Percentiles rank a stretch among this genome's conserved stretches.
These are phyloP conservation scores for Macrophomina pseudophaseolina DNA, from an alignment of 2,329 filamentous ascomycete species.

Conservation along the genomic window DNA sequence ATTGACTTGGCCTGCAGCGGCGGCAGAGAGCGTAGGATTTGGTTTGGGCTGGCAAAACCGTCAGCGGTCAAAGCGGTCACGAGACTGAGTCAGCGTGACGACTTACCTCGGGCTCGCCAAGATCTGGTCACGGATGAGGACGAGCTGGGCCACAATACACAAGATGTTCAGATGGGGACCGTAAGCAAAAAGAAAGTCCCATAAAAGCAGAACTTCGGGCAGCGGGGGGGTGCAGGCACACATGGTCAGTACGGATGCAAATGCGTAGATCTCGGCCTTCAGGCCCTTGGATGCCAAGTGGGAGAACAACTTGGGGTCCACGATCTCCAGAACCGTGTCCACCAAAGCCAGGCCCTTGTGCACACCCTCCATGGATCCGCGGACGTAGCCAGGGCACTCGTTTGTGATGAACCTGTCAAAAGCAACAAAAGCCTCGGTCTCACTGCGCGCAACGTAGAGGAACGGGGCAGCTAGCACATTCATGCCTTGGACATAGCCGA, in stretches of 20 bases:
- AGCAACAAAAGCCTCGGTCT: conserved; percentile 90
- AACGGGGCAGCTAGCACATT: conserved; percentile 97
- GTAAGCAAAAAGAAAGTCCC: conserved; percentile 98
- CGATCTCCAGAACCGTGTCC: conserved; percentile 87
- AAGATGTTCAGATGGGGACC: conserved; percentile 93
- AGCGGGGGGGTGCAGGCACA: conserved; percentile 95
- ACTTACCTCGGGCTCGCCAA: conserved; percentile 80
- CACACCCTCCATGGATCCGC: conserved; percentile 95
- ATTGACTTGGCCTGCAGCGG: conserved; percentile 82
- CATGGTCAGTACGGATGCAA: conserved; percentile 90
- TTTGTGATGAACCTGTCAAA: conserved; percentile 86
- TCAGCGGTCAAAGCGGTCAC: not conserved
- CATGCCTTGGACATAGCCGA: conserved; percentile 98
- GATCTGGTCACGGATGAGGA: conserved; percentile 84
- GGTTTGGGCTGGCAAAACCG: conserved; percentile 73
- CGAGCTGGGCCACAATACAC: conserved; percentile 93
- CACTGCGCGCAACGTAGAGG: conserved; percentile 89
- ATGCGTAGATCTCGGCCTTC: conserved; percentile 93
- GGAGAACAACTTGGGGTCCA: conserved; percentile 83
- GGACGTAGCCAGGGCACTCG: conserved; percentile 91
- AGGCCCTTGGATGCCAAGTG: conserved; percentile 87
- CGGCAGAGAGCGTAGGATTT: conserved; percentile 86
- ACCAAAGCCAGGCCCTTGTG: conserved; percentile 90
- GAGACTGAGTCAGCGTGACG: not conserved
- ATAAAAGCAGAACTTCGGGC: conserved; percentile 88